phyloP scores from a whole-genome alignment of 768 basidiomycete species.

The Suillus placidus region DNA sequence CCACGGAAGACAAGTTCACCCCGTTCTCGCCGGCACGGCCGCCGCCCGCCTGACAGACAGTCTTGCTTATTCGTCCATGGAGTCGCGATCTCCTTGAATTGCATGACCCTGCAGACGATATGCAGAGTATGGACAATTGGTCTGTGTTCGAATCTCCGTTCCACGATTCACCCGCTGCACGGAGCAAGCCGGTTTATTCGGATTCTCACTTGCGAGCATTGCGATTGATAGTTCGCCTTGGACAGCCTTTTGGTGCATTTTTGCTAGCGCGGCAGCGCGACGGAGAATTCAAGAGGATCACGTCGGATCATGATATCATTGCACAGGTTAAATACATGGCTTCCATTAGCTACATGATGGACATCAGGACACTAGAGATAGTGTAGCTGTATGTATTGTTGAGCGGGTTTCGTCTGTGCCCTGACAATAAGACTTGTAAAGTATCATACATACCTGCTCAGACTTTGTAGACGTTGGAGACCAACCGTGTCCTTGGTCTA shows the following conservation, averaged over 20 bases:
- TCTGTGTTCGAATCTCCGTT: not conserved
- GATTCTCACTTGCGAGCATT: not conserved
- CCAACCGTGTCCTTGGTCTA: too few relatives aligned
- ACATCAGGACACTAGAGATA: not conserved
- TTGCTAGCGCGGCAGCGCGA: not conserved
- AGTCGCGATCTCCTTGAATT: not conserved
- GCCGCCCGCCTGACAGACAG: not conserved
- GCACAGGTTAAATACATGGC: not conserved
- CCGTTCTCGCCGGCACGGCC: not conserved
- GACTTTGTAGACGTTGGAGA: too few relatives aligned
- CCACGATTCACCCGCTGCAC: not conserved
- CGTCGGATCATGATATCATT: not conserved
- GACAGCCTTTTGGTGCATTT: not conserved
- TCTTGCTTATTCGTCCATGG: not conserved
- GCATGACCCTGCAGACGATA: not conserved
- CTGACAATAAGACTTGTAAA: not conserved
- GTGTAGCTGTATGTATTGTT: not conserved
- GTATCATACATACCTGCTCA: not conserved
- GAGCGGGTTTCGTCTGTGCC: not conserved
- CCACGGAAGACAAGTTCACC: not conserved
- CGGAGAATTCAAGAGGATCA: not conserved
- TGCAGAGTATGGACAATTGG: not conserved
- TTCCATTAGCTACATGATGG: not conserved
- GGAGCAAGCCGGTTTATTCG: not conserved
- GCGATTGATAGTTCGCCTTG: not conserved